phyloP scores from a whole-genome alignment of 768 basidiomycete genomes.

The Suillus alpinus region DNA sequence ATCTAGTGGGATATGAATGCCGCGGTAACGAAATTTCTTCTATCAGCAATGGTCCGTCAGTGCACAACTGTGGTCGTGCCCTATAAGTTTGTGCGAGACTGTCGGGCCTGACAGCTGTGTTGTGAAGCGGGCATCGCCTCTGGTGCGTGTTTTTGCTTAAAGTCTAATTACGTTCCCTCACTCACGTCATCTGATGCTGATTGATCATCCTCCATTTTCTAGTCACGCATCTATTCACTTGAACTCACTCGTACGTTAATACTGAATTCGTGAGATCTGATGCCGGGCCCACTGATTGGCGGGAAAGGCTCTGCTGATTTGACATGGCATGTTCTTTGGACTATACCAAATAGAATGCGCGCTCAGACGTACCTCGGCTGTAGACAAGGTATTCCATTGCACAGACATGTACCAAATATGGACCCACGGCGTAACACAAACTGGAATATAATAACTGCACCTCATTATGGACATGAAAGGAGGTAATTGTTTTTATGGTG shows the following conservation, averaged over 20 bases:
- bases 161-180: conserved; percentile 34
- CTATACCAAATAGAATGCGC: background rate
- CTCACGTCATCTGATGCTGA: conserved; percentile 32
- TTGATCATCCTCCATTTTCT: conserved; percentile 1
- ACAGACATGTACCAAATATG: background rate
- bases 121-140: conserved; percentile 17
- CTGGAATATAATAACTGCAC: conserved; percentile 13
- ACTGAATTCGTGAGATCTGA: background rate
- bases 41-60: conserved; percentile 22
- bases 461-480: conserved; percentile 18
- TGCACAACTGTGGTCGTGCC: conserved; percentile 1
- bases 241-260: background rate
- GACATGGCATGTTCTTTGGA: background rate
- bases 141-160: conserved; percentile 34
- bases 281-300: background rate
- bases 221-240: background rate
- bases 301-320: background rate
- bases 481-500: conserved; percentile 2
- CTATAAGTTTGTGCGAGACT: conserved; percentile 12
- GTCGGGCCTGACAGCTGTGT: conserved; percentile 7
- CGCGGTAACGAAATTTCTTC: conserved; percentile 29
- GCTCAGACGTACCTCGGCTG: background rate
- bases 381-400: background rate
- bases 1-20: conserved; percentile 22
- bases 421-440: conserved; percentile 3